Evolutionary conservation across 2,329 filamentous ascomycete genomes (phyloP).

Genomic region (Paecilomyces niveus): DNA sequence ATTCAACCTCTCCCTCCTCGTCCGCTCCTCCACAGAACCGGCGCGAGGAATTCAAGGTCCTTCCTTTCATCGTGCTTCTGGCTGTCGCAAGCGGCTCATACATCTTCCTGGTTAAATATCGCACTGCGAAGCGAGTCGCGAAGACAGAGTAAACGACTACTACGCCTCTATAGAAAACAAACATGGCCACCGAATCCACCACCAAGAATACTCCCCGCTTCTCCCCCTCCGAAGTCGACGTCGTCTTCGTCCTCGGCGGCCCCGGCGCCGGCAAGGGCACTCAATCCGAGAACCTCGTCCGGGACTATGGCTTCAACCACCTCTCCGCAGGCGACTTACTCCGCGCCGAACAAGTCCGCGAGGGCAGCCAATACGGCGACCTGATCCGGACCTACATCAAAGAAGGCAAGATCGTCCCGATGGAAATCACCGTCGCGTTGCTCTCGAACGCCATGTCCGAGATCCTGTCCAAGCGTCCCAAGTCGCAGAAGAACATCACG

Average conservation of each 20-base stretch:
- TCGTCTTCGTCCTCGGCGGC: constrained; percentile 92
- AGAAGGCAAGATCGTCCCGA: constrained; percentile 93
- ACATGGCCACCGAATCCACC: constrained; percentile 30
- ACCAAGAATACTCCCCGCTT: constrained; percentile 63
- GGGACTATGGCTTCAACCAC: constrained; percentile 85
- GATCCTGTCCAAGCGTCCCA: constrained; percentile 47
- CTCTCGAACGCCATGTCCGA: constrained; percentile 88
- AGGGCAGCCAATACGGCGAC: constrained; percentile 80
- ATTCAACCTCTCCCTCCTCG: constrained; percentile 4
- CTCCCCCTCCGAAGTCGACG: constrained; percentile 71
- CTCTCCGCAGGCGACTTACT: constrained; percentile 89
- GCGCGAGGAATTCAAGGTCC: constrained; percentile 33
- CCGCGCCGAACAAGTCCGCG: constrained; percentile 83
- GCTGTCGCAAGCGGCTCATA: constrained; percentile 44
- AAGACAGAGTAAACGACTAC: background rate
- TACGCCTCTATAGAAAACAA: background rate
- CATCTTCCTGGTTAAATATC: constrained; percentile 44
- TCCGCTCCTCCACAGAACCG: constrained; percentile 18
- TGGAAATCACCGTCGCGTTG: constrained; percentile 92
- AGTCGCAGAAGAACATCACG: constrained; percentile 35
- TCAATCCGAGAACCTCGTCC: constrained; percentile 82
- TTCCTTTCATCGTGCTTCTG: constrained; percentile 39
- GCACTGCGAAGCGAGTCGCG: constrained; percentile 23
- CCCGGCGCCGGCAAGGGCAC: constrained; percentile 96
- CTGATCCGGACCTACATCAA: constrained; percentile 92